A percentile compares a stretch with the other conserved stretches of the same genome.
These are phyloP conservation scores for Nicotiana obtusifolia DNA, from an alignment of 257 asterid species.

Conservation along the genomic window DNA sequence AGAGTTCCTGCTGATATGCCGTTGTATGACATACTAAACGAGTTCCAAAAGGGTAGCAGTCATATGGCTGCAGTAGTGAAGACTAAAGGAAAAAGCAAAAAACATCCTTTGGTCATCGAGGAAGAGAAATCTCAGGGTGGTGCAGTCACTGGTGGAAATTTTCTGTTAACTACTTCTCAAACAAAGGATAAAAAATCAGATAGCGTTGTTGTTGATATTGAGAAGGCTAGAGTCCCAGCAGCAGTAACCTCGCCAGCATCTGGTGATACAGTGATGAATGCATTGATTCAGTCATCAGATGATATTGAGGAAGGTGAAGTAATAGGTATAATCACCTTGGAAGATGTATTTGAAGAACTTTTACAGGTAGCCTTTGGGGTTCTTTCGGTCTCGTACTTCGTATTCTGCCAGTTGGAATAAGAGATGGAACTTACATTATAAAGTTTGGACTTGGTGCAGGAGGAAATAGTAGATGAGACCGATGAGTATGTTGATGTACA, in stretches of 20 bases:
- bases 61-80: constrained; percentile 94
- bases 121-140: constrained; percentile 42
- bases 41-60: constrained; percentile 85
- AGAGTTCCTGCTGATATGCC: constrained; percentile 96
- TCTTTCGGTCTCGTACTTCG: constrained; percentile 1
- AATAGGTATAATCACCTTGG: constrained; percentile 83
- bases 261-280: constrained; percentile 31
- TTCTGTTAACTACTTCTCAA: constrained; percentile 44
- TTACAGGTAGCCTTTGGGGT: constrained; percentile 51
- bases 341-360: constrained; percentile 95
- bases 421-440: neutral
- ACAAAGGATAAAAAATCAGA: constrained; percentile 35
- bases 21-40: constrained; percentile 78
- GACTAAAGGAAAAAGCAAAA: constrained; percentile 41
- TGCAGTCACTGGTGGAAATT: constrained; percentile 23
- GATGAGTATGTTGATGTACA: constrained; percentile 93
- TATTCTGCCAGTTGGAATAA: neutral
- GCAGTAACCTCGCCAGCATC: constrained; percentile 19
- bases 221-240: constrained; percentile 33
- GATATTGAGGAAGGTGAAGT: constrained; percentile 78
- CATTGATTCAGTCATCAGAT: constrained; percentile 34
- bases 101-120: constrained; percentile 32
- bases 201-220: constrained; percentile 54
- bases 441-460: constrained; percentile 37
- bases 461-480: constrained; percentile 92